Evolutionary conservation across 2,329 filamentous ascomycete genomes (phyloP).

Genomic region (Dactylellina sp.): DNA sequence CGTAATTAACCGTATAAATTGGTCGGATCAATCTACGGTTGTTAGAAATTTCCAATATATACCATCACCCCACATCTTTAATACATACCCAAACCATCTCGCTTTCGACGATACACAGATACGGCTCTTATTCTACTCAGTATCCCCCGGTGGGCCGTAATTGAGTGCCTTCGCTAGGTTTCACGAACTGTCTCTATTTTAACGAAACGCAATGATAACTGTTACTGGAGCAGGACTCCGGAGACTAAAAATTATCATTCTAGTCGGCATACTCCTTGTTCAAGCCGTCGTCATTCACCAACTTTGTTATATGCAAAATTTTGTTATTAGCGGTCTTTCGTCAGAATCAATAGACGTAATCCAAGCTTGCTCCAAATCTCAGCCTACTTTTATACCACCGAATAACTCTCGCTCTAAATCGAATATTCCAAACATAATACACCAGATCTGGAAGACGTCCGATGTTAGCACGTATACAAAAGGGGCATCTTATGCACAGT

Average conservation of each 20-base stretch:
- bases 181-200: neutral
- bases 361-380: neutral
- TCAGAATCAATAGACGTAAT: conserved; percentile 20
- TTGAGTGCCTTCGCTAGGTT: too few species aligned
- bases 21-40: too few species aligned
- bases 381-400: conserved; percentile 4
- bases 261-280: neutral
- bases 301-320: conserved; percentile 15
- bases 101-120: too few species aligned
- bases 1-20: too few species aligned
- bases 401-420: neutral
- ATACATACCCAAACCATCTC: too few species aligned
- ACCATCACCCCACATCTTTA: too few species aligned
- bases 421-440: conserved; percentile 55
- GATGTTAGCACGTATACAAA: conserved; percentile 46
- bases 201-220: neutral
- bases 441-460: conserved; percentile 57
- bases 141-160: too few species aligned
- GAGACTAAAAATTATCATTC: conserved; percentile 3
- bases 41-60: too few species aligned
- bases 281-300: conserved; percentile 14
- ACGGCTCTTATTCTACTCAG: too few species aligned
- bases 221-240: neutral
- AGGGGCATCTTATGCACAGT: conserved; percentile 25
- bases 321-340: neutral